phyloP scores from a whole-genome alignment of 2,329 filamentous ascomycete genomes.

The Colletotrichum sansevieriae region DNA sequence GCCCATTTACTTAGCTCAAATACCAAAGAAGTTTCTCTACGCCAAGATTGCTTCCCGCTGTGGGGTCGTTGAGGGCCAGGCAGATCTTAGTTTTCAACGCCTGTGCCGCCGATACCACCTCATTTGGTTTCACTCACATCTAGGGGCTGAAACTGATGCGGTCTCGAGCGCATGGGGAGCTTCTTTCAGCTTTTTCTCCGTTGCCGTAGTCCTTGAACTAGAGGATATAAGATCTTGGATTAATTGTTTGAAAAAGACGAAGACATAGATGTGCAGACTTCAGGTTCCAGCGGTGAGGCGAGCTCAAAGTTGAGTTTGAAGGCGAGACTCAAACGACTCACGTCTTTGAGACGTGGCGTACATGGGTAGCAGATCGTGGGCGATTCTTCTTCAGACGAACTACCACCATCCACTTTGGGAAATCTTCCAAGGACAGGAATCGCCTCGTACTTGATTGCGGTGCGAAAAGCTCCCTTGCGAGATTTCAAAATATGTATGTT shows the following conservation, averaged over 20 bases:
- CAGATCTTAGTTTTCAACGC: slow-evolving; percentile 1
- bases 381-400: slow-evolving; percentile 20
- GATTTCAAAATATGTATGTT: background rate
- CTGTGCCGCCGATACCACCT: slow-evolving; percentile 18
- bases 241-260: background rate
- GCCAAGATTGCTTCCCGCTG: background rate
- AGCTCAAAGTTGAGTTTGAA: background rate
- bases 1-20: slow-evolving; percentile 39
- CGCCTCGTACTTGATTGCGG: background rate
- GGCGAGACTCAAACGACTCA: slow-evolving; percentile 1
- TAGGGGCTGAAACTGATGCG: slow-evolving; percentile 31
- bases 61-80: background rate
- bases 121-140: slow-evolving; percentile 26
- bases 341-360: slow-evolving; percentile 1
- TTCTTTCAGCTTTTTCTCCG: slow-evolving; percentile 20
- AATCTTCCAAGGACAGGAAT: background rate
- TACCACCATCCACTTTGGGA: background rate
- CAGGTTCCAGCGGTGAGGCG: background rate
- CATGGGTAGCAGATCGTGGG: slow-evolving; percentile 1
- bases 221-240: background rate
- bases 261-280: too few species aligned
- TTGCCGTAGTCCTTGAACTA: background rate
- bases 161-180: slow-evolving; percentile 16
- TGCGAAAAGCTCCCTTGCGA: background rate
- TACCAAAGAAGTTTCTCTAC: slow-evolving; percentile 26